Evolutionary conservation across 225 moss, liverwort and hornwort genomes (phyloP), one percentile per base, ranked within the genome.

Genomic region (Marchantia paleacea): DNA sequence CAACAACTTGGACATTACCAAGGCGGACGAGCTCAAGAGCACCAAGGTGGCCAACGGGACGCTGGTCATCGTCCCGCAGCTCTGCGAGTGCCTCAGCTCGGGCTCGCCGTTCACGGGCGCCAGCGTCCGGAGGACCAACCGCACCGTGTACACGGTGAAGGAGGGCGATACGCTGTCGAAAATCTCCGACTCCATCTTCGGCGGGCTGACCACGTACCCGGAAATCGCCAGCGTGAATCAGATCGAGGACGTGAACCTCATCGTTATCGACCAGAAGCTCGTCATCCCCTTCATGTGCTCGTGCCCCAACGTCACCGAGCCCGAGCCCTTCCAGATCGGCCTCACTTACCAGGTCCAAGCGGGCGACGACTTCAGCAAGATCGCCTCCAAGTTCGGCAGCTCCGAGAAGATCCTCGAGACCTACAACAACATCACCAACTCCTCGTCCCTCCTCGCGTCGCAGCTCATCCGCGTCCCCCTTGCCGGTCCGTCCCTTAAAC

Each of bases 231-330:
- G 0, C 11, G 80, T 68, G 24, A 84, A 84, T 50, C 52, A 60
- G 6, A 84, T 84, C 48, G 28, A 53, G 4, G n/a, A 84, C 26
- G 7, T 52, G 11, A 18, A 76, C 75, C 12, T 29, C 0, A 84
- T 84, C 12, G 0, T 7, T 0, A 14, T 2, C 0, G 80, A 58
- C 51, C 62, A 80, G 28, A 22, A 52, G 31, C 31, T 80, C 12
- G 55, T 74, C 67, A 84, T 84, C 20, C 83, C 83, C 52, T 69
- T 84, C 63, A 65, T 67, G 0, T 84, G 83, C 61, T 69, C 80
- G 5, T 84, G 83, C 75, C 68, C 68, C 16, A 84, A 84, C 24
- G 62, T 54, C 61, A 47, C 74, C 14, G 79, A 13, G 0, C 54
- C 64, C 24, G 61, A 75, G 2, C 25, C 75, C 25, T 25, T 66